Conservation (phyloP, 2,329 filamentous ascomycete genomes). For the Pseudogymnoascus pannorum region DNA sequence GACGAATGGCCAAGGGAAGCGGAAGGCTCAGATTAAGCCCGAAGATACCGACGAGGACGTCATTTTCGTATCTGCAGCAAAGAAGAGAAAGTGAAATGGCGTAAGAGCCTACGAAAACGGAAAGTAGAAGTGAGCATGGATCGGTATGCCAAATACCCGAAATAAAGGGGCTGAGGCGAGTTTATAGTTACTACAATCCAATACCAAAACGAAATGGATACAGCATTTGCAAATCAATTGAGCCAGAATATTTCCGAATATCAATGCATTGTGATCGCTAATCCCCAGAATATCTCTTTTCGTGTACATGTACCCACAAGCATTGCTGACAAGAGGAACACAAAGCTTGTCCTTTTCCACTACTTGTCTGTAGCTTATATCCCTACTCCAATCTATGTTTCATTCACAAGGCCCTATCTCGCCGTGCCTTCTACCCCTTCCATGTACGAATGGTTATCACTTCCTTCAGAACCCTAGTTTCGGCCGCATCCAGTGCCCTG, state of each 20-base stretch:
- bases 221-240: neutral
- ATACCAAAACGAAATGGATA: neutral
- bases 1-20: neutral
- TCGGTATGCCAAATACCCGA: too few relatives aligned
- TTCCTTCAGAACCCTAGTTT: neutral
- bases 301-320: slow-evolving; percentile 8
- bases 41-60: neutral
- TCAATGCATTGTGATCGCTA: slow-evolving; percentile 5
- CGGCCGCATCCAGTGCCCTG: neutral
- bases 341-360: neutral
- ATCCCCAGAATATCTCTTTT: neutral
- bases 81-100: neutral
- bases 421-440: neutral
- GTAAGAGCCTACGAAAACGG: neutral
- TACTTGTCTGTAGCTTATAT: neutral
- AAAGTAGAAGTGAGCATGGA: neutral
- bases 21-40: neutral
- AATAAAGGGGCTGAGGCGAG: neutral
- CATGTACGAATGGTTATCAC: neutral
- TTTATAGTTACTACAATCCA: neutral
- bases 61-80: neutral
- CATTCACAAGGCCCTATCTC: neutral
- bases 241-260: neutral
- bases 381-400: slow-evolving; percentile 3
- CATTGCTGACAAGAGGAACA: neutral